Percentiles rank a stretch among this genome's conserved stretches.
Conservation (phyloP, 441 rosid species). For the Aleurites moluccanus region DNA sequence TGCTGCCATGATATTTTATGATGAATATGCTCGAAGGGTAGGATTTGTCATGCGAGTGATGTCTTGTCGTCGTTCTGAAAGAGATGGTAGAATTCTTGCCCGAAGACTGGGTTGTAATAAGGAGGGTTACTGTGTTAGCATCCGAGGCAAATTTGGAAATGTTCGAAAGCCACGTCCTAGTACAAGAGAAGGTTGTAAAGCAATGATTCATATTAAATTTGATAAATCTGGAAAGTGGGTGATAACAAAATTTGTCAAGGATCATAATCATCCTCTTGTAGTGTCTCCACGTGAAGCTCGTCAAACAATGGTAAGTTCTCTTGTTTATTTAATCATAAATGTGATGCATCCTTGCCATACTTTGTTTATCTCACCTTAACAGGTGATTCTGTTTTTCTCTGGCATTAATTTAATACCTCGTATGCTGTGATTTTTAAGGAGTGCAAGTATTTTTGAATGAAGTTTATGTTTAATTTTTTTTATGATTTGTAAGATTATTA, state of each 20-base stretch:
- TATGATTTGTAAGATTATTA: background rate
- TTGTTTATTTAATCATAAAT: background rate
- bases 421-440: background rate
- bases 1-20: slow-evolving; percentile 79
- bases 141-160: slow-evolving; percentile 83
- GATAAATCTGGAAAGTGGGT: slow-evolving; percentile 89
- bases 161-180: slow-evolving; percentile 85
- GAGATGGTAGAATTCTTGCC: slow-evolving; percentile 87
- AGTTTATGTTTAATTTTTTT: background rate
- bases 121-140: slow-evolving; percentile 91
- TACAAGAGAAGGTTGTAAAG: slow-evolving; percentile 95
- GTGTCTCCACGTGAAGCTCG: slow-evolving; percentile 76
- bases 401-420: background rate
- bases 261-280: slow-evolving; percentile 81
- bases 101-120: slow-evolving; percentile 94
- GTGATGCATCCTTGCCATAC: background rate
- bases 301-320: slow-evolving; percentile 58
- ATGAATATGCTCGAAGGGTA: slow-evolving; percentile 69
- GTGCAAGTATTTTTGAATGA: background rate
- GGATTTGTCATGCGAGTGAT: slow-evolving; percentile 95
- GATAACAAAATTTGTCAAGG: slow-evolving; percentile 82
- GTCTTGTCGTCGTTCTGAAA: slow-evolving; percentile 85
- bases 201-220: slow-evolving; percentile 88
- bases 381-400: too few species aligned
- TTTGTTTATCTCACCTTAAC: background rate